Conservation (phyloP, 768 basidiomycete genomes). For the Kwoniella dendrophila region DNA sequence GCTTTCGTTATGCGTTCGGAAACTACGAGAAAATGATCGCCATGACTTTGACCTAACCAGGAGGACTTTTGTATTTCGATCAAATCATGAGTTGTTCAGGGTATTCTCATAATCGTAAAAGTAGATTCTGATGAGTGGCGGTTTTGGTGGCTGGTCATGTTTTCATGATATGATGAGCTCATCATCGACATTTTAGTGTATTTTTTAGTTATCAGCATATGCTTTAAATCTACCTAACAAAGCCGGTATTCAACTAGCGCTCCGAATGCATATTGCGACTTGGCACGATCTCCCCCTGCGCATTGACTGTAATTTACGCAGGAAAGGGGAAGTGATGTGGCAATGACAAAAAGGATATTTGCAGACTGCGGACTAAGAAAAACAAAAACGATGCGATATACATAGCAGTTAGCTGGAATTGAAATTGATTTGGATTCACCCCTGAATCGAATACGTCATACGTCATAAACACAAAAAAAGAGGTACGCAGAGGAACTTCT, state of each 20-base stretch:
- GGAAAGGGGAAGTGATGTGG: no score
- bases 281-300: no score
- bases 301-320: no score
- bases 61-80: neutral
- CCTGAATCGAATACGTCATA: conserved; percentile 22
- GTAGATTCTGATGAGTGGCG: neutral
- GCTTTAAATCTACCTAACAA: neutral
- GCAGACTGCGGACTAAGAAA: neutral
- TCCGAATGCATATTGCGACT: no score
- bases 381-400: no score
- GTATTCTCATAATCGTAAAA: neutral
- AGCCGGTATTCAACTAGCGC: no score
- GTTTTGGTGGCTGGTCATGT: neutral
- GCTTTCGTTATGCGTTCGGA: neutral
- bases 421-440: neutral
- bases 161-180: neutral
- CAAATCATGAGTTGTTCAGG: neutral
- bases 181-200: conserved; percentile 1
- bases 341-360: neutral
- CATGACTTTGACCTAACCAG: neutral
- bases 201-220: neutral
- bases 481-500: no score
- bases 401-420: neutral
- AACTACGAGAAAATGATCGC: neutral
- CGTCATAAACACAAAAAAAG: no score